Evolutionary conservation across 1,284 basidiomycete species (phyloP), one percentile per base, ranked within the genome.

Genomic region (Leccinum variabile): DNA sequence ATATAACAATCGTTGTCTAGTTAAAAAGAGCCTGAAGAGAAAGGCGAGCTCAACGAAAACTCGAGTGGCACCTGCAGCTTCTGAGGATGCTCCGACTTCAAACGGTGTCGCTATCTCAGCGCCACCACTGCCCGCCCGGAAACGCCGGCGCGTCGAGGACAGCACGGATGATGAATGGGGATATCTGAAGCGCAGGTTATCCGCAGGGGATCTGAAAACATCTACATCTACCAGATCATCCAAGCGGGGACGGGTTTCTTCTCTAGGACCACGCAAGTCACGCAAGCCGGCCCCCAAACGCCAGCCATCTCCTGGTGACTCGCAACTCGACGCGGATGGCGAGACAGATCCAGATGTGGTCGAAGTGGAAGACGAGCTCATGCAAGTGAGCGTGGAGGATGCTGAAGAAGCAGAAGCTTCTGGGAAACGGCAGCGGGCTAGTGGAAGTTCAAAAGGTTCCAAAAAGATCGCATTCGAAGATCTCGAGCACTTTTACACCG

Each of bases 291-390:
- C 62, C 2, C 35, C 55, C 0, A 67, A 61, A 62, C 74, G 72
- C n/a, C 53, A 60, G 3, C 61, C 69, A 44, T 74, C 75, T 52
- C 56, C 39, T 22, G 70, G 70, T 13, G 69, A 76, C 41, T 76
- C 73, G 28, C 76, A 74, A 54, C 67, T 73, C 13, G 72, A 74
- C 13, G 72, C 75, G 32, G 73, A 76, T 63, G 73, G 75, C 25
- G 75, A 75, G 54, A 75, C 74, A 10, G 73, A 74, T 57, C 73
- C 74, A 28, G 73, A 74, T 56, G 64, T 60, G 5, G 65, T 65
- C 18, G 74, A 73, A 39, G 73, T 74, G 37, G 75, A 76, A 59
- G 72, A 75, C 18, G 75, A 74, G 39, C 72, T 74, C 54, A 74
- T 76, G 72, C 69, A 66, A 66, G 67, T 52, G 37, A 66, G 66